phyloP scores from a whole-genome alignment of 345 rosid genomes.

The Xanthoceras sorbifolium region DNA sequence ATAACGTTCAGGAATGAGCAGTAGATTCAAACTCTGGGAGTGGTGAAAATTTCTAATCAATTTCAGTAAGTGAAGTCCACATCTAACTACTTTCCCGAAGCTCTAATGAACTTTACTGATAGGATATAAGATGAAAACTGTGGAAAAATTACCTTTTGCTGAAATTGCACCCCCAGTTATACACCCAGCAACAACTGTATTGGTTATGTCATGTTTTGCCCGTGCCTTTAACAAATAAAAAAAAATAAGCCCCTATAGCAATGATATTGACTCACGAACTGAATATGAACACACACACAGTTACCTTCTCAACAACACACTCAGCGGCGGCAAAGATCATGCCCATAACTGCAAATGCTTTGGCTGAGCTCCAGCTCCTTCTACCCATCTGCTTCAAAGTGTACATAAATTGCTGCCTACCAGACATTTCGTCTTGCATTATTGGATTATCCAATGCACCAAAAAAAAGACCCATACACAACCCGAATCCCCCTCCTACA shows the following conservation, averaged over 20 bases:
- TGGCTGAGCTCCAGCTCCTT: constrained; percentile 85
- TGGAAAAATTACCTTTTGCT: constrained; percentile 61
- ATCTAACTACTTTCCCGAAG: neutral
- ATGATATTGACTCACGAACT: neutral
- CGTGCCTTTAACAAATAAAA: constrained; percentile 53
- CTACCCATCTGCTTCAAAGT: constrained; percentile 81
- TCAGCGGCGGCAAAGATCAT: constrained; percentile 87
- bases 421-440: constrained; percentile 75
- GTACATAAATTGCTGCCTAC: constrained; percentile 67
- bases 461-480: constrained; percentile 81
- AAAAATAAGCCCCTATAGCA: neutral
- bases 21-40: neutral
- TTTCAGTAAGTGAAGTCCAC: constrained; percentile 5
- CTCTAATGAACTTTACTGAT: neutral
- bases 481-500: constrained; percentile 92
- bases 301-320: constrained; percentile 89
- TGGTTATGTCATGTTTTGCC: constrained; percentile 81
- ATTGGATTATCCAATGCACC: constrained; percentile 90
- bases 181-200: constrained; percentile 88
- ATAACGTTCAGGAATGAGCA: neutral
- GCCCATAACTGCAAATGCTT: constrained; percentile 94
- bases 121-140: constrained; percentile 14
- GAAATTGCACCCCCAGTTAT: constrained; percentile 87
- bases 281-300: constrained; percentile 4
- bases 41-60: neutral